Conservation (phyloP, 1,139 yeast species). For the Nakaseomyces delphensis region DNA sequence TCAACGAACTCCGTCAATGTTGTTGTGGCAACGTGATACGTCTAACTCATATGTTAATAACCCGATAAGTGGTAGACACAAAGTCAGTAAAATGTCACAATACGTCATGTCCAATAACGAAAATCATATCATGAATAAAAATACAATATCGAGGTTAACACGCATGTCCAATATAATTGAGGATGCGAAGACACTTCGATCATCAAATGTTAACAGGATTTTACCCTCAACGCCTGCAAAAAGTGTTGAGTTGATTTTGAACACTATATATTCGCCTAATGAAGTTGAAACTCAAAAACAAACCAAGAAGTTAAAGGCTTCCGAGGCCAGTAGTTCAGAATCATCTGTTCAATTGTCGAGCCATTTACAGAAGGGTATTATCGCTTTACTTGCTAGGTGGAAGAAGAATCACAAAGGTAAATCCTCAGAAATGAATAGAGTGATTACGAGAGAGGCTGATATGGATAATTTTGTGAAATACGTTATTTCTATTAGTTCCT, state of each 20-base stretch:
- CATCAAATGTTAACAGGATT: slow-evolving; percentile 39
- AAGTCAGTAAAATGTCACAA: background rate
- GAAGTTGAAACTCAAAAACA: slow-evolving; percentile 2
- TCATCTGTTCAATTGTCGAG: background rate
- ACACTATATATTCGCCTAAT: slow-evolving; percentile 21
- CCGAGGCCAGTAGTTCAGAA: background rate
- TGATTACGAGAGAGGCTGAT: slow-evolving; percentile 12
- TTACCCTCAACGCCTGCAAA: slow-evolving; percentile 64
- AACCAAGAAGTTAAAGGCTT: background rate
- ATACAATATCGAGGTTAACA: slow-evolving; percentile 16
- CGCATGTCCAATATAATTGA: slow-evolving; percentile 29
- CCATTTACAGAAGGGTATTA: slow-evolving; percentile 18
- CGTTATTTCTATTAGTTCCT: slow-evolving; percentile 35
- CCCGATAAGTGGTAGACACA: background rate
- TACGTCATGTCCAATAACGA: slow-evolving; percentile 10
- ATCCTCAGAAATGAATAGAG: background rate
- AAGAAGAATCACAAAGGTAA: slow-evolving; percentile 20
- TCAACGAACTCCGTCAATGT: slow-evolving; percentile 28
- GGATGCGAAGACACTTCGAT: slow-evolving; percentile 30
- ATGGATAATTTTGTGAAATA: slow-evolving; percentile 34
- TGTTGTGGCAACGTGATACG: slow-evolving; percentile 27
- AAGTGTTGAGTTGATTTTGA: slow-evolving; percentile 42
- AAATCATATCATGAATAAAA: background rate
- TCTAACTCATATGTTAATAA: slow-evolving; percentile 14
- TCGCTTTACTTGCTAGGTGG: slow-evolving; percentile 28